Evolutionary conservation across 164 flowering plant genomes (phyloP).

Genomic region (Kingdonia uniflora): DNA sequence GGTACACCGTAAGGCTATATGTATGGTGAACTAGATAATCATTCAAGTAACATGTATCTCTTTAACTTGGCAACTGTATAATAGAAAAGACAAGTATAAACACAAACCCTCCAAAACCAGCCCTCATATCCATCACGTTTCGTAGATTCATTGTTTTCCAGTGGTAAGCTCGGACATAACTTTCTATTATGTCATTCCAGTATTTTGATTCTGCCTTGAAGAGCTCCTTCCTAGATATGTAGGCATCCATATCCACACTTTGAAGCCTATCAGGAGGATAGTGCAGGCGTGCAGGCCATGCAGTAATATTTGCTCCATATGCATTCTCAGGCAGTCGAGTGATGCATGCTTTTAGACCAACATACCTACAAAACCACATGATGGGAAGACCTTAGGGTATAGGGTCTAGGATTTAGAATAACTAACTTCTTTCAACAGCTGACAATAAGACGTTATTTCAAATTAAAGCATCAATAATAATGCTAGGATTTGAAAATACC

Average conservation of each 20-base stretch:
- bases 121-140: constrained; percentile 57
- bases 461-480: no score
- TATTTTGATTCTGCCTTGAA: constrained; percentile 41
- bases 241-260: constrained; percentile 38
- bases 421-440: no score
- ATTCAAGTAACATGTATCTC: no score
- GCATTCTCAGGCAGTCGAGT: constrained; percentile 35
- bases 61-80: no score
- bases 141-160: constrained; percentile 26
- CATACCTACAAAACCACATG: constrained; percentile 26
- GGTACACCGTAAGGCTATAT: no score
- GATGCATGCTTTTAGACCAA: constrained; percentile 35
- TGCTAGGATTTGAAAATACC: constrained; percentile 55
- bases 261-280: constrained; percentile 41
- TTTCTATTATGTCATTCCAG: constrained; percentile 29
- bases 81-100: background rate
- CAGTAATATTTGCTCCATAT: constrained; percentile 27
- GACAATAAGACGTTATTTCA: no score
- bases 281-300: constrained; percentile 41
- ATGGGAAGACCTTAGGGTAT: no score
- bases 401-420: no score
- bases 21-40: no score
- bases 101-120: constrained; percentile 38
- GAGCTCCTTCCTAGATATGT: constrained; percentile 36
- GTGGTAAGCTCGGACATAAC: constrained; percentile 25